These are phyloP conservation scores for Candolleomyces efflorescens DNA, from an alignment of 768 basidiomycete species.

Conservation along the genomic window DNA sequence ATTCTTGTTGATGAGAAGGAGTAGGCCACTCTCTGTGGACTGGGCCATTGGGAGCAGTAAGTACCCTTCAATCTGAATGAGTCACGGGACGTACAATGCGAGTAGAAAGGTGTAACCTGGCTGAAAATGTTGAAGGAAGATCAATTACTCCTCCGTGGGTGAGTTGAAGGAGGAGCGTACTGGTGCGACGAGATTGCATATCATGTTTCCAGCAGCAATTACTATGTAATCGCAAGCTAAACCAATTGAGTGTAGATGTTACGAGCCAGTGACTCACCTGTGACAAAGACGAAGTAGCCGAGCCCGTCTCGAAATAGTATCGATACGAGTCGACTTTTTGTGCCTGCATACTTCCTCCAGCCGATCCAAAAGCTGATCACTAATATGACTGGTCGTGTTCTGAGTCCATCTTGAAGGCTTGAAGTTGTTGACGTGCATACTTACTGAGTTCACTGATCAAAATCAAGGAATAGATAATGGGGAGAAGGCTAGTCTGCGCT, in stretches of 20 bases:
- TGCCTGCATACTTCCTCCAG: not conserved
- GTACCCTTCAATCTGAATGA: too few relatives aligned
- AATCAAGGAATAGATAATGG: not conserved
- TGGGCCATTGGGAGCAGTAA: not conserved
- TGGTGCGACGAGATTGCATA: not conserved
- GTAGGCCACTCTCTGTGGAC: not conserved
- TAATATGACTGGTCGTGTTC: not conserved
- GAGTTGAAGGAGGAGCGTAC: not conserved
- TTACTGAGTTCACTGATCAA: not conserved
- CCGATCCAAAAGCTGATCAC: not conserved
- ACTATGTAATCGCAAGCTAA: too few relatives aligned
- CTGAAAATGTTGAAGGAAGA: not conserved
- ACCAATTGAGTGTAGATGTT: not conserved
- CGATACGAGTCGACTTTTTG: not conserved
- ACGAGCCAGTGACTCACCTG: too few relatives aligned
- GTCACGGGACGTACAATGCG: not conserved
- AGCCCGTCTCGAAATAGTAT: not conserved
- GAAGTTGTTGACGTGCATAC: too few relatives aligned
- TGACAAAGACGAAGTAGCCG: not conserved
- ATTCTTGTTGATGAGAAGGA: not conserved
- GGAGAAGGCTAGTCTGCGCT: not conserved
- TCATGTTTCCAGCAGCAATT: not conserved
- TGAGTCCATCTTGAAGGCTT: too few relatives aligned
- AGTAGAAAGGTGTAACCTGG: not conserved
- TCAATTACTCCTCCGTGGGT: not conserved